Evolutionary conservation across 176 grass and related monocot species (phyloP), one percentile per base, ranked within the genome.

Genomic region (Cenchrus purpureus): DNA sequence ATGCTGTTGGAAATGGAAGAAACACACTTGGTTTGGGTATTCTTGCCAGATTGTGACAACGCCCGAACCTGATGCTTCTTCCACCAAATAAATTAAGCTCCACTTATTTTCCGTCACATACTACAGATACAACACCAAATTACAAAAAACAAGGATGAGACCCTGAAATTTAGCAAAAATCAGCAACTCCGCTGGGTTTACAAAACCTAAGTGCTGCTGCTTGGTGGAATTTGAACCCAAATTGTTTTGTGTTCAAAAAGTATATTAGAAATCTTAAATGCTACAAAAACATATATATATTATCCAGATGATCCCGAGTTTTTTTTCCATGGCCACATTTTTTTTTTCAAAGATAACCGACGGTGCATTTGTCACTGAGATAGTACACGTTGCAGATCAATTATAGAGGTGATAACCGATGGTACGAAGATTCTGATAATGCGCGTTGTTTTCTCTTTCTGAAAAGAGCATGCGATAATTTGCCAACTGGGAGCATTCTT

Each of bases 371-470:
- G 1, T 65, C 59, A 12, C 22, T 2, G 52, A 37, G 25, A 14
- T 53, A 61, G 25, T 34, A 34, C 32, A 34, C 32, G 32, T 34
- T 34, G 32, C 32, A 34, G 32, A 14, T n/a, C n/a, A n/a, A 67
- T 28, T 8, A 54, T 34, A 51, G 22, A 66, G 4, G 22, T 48
- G 55, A 31, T 74, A 66, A 11, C 2, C 69, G 49, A 16, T 68
- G 68, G 22, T 71, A 20, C 4, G 4, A 53, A 68, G 82, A 85
- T 75, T 81, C 62, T 5, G 32, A 2, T 34, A 61, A 44, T 32
- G 15, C 71, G 11, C n/a, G 77, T 85, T 63, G 82, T 62, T 85
- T 31, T 56, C 87, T 85, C n/a, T 58, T 81, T 85, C 6, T 1
- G 22, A 9, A 85, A 85, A 85, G 76, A 2, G 7, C 58, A 32